Conservation (phyloP, 2,329 filamentous ascomycete species). For the Alternaria burnsii region DNA sequence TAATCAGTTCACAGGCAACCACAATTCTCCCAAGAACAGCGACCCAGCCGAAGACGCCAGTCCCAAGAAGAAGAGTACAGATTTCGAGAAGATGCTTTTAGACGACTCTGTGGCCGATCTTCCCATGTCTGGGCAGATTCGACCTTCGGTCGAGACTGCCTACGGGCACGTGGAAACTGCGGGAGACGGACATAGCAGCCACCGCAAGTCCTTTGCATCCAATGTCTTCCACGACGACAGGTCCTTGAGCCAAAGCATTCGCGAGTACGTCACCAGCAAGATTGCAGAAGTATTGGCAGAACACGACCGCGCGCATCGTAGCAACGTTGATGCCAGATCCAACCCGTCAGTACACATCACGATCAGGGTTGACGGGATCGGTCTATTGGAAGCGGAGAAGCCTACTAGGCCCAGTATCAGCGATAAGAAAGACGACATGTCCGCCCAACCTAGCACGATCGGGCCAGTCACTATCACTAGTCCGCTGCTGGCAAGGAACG, state of each 20-base stretch:
- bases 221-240: slow-evolving; percentile 12
- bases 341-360: neutral
- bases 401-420: accelerated
- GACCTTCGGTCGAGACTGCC: neutral
- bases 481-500: neutral
- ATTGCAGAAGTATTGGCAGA: neutral
- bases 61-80: neutral
- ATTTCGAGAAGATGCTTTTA: neutral
- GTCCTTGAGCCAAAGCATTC: slow-evolving; percentile 2
- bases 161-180: neutral
- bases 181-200: neutral
- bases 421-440: neutral
- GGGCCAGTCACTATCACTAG: slow-evolving; percentile 1
- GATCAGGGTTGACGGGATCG: neutral
- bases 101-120: neutral
- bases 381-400: neutral
- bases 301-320: neutral
- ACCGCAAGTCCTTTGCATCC: neutral
- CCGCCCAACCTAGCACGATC: neutral
- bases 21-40: neutral
- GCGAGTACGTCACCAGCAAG: slow-evolving; percentile 21
- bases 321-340: neutral
- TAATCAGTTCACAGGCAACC: neutral
- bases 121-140: neutral
- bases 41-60: neutral